phyloP scores from a whole-genome alignment of 768 basidiomycete genomes.

The Hirschioporus abietinus region DNA sequence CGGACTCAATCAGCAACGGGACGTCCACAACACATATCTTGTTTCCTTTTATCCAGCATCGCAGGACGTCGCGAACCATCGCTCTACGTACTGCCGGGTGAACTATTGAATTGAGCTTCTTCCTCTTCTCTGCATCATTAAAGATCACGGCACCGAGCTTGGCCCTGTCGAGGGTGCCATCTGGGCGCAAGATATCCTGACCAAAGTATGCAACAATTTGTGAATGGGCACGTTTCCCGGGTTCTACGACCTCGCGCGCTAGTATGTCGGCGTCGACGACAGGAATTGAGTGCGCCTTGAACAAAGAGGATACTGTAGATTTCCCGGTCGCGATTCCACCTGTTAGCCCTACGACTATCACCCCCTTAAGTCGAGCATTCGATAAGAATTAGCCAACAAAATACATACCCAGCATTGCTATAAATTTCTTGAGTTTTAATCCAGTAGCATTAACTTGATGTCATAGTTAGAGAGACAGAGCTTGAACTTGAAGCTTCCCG shows the following conservation, averaged over 20 bases:
- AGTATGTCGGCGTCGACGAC: slow-evolving; percentile 91
- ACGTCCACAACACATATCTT: slow-evolving; percentile 84
- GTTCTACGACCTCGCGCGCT: slow-evolving; percentile 79
- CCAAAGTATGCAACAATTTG: slow-evolving; percentile 74
- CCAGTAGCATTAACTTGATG: not conserved
- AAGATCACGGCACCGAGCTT: slow-evolving; percentile 85
- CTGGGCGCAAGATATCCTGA: slow-evolving; percentile 49
- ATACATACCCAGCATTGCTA: slow-evolving; percentile 1
- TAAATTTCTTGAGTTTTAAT: not conserved
- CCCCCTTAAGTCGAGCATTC: not conserved
- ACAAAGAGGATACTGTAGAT: slow-evolving; percentile 79
- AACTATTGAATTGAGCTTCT: slow-evolving; percentile 74
- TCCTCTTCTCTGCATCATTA: slow-evolving; percentile 64
- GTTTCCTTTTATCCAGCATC: slow-evolving; percentile 72
- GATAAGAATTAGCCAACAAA: not conserved
- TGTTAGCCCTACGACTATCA: slow-evolving; percentile 87
- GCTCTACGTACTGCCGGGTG: slow-evolving; percentile 85
- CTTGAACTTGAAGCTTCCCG: not conserved
- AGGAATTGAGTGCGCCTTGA: slow-evolving; percentile 64
- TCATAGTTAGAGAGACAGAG: not conserved
- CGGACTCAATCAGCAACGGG: slow-evolving; percentile 86
- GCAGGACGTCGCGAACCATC: slow-evolving; percentile 66
- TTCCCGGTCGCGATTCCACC: slow-evolving; percentile 97
- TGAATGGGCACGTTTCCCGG: slow-evolving; percentile 68
- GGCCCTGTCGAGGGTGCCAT: slow-evolving; percentile 76